Percentiles rank a stretch among this genome's conserved stretches.
Conservation (phyloP, 2,329 filamentous ascomycete species). For the Diaporthe australafricana region DNA sequence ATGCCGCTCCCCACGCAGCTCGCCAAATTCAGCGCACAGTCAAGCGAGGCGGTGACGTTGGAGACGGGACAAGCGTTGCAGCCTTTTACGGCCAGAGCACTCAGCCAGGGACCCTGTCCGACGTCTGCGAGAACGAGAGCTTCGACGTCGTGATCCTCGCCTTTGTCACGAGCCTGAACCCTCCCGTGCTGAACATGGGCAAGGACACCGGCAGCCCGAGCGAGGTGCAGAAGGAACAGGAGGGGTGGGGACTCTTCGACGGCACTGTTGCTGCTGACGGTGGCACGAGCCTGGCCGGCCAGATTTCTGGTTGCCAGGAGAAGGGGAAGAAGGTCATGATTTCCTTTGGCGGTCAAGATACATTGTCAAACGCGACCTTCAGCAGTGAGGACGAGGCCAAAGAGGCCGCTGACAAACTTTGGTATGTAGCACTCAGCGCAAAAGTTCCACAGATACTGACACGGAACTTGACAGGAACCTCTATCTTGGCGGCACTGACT, state of each 20-base stretch:
- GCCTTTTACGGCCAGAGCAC: constrained; percentile 32
- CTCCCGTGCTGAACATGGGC: constrained; percentile 33
- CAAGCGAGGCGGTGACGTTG: constrained; percentile 9
- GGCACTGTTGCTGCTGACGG: background rate
- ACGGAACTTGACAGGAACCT: constrained; percentile 2
- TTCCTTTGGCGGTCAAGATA: constrained; percentile 29
- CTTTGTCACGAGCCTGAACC: constrained; percentile 30
- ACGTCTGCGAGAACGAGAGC: constrained; percentile 27
- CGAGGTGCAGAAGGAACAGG: background rate
- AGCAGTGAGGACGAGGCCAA: constrained; percentile 10
- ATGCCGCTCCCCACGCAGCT: constrained; percentile 17
- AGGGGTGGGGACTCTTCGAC: constrained; percentile 28
- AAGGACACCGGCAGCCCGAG: constrained; percentile 31
- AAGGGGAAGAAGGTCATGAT: constrained; percentile 33
- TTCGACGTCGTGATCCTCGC: constrained; percentile 32
- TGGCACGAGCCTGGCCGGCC: constrained; percentile 27
- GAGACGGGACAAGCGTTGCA: constrained; percentile 6
- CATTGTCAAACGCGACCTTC: constrained; percentile 20
- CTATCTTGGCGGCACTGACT: constrained; percentile 28
- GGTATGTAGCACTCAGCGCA: background rate
- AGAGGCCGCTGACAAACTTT: constrained; percentile 28
- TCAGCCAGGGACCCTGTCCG: background rate
- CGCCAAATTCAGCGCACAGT: background rate
- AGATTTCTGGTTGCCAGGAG: constrained; percentile 27
- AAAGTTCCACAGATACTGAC: background rate